Percentiles rank a stretch among this genome's conserved stretches.
These are phyloP conservation scores for Spiraea crenata DNA, from an alignment of 331 rosid species.

Conservation along the genomic window DNA sequence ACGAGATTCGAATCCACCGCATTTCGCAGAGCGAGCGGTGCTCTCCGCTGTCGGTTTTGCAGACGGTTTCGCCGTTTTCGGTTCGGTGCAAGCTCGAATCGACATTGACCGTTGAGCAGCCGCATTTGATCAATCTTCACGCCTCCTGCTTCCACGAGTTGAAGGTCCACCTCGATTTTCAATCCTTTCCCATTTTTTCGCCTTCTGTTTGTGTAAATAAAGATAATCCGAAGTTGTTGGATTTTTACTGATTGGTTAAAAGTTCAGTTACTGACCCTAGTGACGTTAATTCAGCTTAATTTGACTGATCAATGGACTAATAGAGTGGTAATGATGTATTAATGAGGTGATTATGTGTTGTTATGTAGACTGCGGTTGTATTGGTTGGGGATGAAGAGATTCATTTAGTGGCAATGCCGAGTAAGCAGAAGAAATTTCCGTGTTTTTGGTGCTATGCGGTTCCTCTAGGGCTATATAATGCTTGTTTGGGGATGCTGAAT, in stretches of 20 bases:
- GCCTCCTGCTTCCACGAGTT: slow-evolving; percentile 71
- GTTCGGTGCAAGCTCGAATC: slow-evolving; percentile 96
- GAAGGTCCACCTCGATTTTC: slow-evolving; percentile 48
- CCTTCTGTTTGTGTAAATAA: too few relatives aligned
- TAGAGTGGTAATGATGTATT: neutral
- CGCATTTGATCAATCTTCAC: slow-evolving; percentile 69
- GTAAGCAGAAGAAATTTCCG: slow-evolving; percentile 91
- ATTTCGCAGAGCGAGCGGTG: slow-evolving; percentile 84
- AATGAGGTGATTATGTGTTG: slow-evolving; percentile 17
- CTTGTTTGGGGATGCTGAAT: slow-evolving; percentile 78
- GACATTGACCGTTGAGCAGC: slow-evolving; percentile 59
- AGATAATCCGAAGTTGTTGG: too few relatives aligned
- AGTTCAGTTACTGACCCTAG: neutral
- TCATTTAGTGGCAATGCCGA: slow-evolving; percentile 97
- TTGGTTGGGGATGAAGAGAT: slow-evolving; percentile 72
- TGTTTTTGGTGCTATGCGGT: slow-evolving; percentile 92
- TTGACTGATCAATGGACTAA: too few relatives aligned
- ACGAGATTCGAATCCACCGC: slow-evolving; percentile 87
- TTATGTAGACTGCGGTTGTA: slow-evolving; percentile 63
- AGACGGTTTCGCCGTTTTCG: slow-evolving; percentile 74
- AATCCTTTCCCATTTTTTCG: neutral
- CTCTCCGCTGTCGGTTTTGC: slow-evolving; percentile 84
- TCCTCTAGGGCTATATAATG: slow-evolving; percentile 60
- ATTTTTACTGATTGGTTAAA: neutral
- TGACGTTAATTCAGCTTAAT: neutral